Evolutionary conservation across 805 yeast species (phyloP).

Genomic region (Ogataea naganishii): DNA sequence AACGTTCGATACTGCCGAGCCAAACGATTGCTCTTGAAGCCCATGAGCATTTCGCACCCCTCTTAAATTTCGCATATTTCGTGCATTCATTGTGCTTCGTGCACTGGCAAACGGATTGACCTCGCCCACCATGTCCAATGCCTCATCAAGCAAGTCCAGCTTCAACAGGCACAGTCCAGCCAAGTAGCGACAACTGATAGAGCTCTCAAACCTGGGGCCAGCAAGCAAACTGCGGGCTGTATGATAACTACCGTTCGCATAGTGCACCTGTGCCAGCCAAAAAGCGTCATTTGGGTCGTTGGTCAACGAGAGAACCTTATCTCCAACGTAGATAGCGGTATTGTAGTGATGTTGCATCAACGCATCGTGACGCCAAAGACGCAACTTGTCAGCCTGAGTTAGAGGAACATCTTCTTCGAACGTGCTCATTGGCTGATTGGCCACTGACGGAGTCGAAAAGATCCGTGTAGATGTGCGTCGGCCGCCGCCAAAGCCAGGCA

Average conservation of each 20-base stretch:
- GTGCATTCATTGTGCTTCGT: conserved; percentile 26
- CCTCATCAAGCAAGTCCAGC: conserved; percentile 78
- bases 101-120: conserved; percentile 73
- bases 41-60: no score
- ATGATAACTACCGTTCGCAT: conserved; percentile 63
- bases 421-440: not conserved
- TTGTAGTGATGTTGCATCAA: conserved; percentile 82
- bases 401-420: conserved; percentile 30
- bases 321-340: conserved; percentile 88
- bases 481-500: no score
- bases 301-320: conserved; percentile 78
- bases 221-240: conserved; percentile 69
- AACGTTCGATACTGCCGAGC: no score
- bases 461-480: no score
- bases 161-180: conserved; percentile 68
- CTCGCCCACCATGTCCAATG: conserved; percentile 79
- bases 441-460: not conserved
- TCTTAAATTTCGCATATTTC: no score
- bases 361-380: conserved; percentile 93
- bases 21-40: no score
- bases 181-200: conserved; percentile 73
- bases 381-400: conserved; percentile 75
- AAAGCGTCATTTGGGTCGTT: conserved; percentile 89
- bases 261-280: conserved; percentile 91
- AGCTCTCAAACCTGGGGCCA: conserved; percentile 44